These are phyloP conservation scores for Apiospora aurea DNA, from an alignment of 2,329 filamentous ascomycete genomes.

Conservation along the genomic window DNA sequence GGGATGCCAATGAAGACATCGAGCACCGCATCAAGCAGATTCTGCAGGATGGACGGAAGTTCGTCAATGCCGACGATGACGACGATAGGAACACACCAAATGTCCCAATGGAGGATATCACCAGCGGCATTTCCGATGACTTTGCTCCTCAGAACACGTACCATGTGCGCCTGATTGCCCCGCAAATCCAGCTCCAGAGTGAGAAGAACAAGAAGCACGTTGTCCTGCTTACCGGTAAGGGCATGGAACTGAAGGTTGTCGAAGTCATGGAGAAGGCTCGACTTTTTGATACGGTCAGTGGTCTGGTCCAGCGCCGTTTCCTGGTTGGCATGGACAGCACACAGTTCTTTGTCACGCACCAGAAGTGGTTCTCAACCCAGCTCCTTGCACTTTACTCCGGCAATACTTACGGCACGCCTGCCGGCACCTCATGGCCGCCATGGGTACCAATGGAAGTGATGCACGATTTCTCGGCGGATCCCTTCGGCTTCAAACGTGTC, in stretches of 20 bases:
- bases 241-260: slow-evolving; percentile 97
- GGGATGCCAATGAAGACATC: slow-evolving; percentile 69
- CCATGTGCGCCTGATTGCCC: slow-evolving; percentile 91
- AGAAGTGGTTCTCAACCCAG: slow-evolving; percentile 85
- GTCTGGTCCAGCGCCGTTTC: slow-evolving; percentile 93
- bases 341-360: slow-evolving; percentile 96
- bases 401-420: slow-evolving; percentile 86
- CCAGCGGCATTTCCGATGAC: slow-evolving; percentile 81
- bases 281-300: slow-evolving; percentile 90
- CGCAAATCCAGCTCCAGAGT: slow-evolving; percentile 97
- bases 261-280: slow-evolving; percentile 98
- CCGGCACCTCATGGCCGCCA: slow-evolving; percentile 90
- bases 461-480: slow-evolving; percentile 93
- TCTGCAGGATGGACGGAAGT: slow-evolving; percentile 82
- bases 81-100: slow-evolving; percentile 45
- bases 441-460: slow-evolving; percentile 99
- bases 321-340: slow-evolving; percentile 95
- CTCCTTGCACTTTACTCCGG: slow-evolving; percentile 93
- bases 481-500: slow-evolving; percentile 97
- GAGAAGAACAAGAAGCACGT: slow-evolving; percentile 98
- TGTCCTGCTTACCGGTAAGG: slow-evolving; percentile 95
- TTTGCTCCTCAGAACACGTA: slow-evolving; percentile 94
- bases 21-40: slow-evolving; percentile 88
- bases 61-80: slow-evolving; percentile 75
- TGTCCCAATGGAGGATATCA: slow-evolving; percentile 66